Base-by-base conservation (phyloP, 1,139 yeast species). In the Candida mesenterica region DNA sequence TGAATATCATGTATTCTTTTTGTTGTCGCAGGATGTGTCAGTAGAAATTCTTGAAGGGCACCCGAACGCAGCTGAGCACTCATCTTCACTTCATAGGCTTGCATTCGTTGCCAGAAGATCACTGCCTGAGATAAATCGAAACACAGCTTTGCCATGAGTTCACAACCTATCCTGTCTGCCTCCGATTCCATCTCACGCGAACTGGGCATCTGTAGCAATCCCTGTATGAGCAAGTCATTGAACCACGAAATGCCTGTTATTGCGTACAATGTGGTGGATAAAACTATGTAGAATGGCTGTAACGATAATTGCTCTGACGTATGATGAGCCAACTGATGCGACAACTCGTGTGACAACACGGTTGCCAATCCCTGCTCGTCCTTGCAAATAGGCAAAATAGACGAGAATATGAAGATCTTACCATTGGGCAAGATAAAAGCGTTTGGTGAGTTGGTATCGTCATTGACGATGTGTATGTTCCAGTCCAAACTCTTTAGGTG, bases 381-480 rank as follows among this genome's bases (percentile, higher is more conserved):
- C 26, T 67, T 63, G 55, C 96, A 84, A 24, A 92, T 77, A 1
- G 88, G 85, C 36, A 92, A 59, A 34, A 94, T 87, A 14, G 87
- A 79, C 33, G 83, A 72, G 52, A 87, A 87, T 14, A 92, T 88
- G 61, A 92, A 92, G 30, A 94, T 95, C 59, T 90, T 90, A 9
- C 98, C 98, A 41, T 94, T 92, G 15, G 97, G 97, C 34, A 92
- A 68, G 18, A 92, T 96, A 61, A 94, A 92, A 2, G 98, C 98
- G 61, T 92, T 92, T 2, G 98, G 97, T 3, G 96, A 86, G 8
- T 57, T 61, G 5, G 82, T 80, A 48, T 83, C 86, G 12, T 59
- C 68, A 44, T 82, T 73, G 30, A 92, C 78, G 18, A 94, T 86
- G 58, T 88, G 89, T 25, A 92, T 78, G 46, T 77, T 68, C 98